phyloP scores from a whole-genome alignment of 768 basidiomycete species.

The Trametes coccinea region DNA sequence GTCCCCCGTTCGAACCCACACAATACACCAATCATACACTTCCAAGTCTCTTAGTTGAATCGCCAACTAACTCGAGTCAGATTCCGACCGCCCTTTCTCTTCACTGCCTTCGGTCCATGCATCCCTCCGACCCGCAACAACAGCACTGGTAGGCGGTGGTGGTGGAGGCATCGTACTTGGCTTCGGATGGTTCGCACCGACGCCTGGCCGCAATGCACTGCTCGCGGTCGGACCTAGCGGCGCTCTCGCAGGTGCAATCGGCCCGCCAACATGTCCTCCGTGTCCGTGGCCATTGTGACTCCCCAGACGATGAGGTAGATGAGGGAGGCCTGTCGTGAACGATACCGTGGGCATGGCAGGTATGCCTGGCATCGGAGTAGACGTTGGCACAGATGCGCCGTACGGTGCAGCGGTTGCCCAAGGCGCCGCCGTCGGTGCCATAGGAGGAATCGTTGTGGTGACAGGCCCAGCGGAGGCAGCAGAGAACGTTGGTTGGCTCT shows the following conservation, averaged over 20 bases:
- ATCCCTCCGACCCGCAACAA: not conserved
- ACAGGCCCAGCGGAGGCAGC: not conserved
- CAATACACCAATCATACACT: not conserved
- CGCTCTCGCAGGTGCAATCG: constrained; percentile 21
- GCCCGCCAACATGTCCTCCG: not conserved
- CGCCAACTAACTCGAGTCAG: not conserved
- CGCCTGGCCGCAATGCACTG: constrained; percentile 19
- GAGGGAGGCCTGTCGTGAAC: constrained; percentile 6
- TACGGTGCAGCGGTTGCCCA: constrained; percentile 19
- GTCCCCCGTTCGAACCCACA: not conserved
- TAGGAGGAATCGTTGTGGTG: constrained; percentile 1
- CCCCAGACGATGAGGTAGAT: not conserved
- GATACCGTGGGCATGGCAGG: not conserved
- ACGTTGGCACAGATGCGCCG: not conserved
- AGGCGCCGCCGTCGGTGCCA: constrained; percentile 22
- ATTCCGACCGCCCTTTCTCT: not conserved
- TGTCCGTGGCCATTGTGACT: not conserved
- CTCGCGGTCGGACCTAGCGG: constrained; percentile 29
- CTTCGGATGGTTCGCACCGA: not conserved
- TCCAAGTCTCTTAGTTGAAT: not conserved
- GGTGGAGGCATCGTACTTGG: not conserved
- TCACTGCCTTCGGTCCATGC: constrained; percentile 8
- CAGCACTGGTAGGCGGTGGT: not conserved
- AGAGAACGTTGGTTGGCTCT: constrained; percentile 3
- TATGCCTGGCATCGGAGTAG: not conserved